A percentile compares a stretch with the other conserved stretches of the same genome.
Evolutionary conservation across 2,329 filamentous ascomycete species (phyloP).

Genomic region (Tolypocladium album): DNA sequence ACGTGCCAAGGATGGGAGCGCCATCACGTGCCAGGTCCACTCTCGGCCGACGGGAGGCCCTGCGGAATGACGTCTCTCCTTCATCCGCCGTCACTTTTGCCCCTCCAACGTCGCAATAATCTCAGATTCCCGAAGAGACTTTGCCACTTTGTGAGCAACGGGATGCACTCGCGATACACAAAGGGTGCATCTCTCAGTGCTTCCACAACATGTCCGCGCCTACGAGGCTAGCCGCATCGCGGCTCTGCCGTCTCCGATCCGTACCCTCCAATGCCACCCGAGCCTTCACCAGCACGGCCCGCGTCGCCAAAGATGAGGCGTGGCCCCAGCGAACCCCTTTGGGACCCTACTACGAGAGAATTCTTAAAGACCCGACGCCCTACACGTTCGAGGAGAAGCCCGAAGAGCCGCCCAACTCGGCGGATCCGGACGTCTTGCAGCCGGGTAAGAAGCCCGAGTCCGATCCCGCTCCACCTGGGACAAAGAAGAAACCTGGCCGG

Average conservation of each 20-base stretch:
- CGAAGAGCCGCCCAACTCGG: slow-evolving; percentile 31
- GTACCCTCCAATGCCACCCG: slow-evolving; percentile 10
- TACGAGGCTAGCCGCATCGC: slow-evolving; percentile 16
- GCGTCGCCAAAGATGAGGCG: slow-evolving; percentile 9
- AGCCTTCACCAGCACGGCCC: slow-evolving; percentile 16
- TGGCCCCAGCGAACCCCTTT: slow-evolving; percentile 34
- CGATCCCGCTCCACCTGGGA: not conserved
- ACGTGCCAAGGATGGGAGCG: not conserved
- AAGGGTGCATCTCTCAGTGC: not conserved
- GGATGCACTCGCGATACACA: not conserved
- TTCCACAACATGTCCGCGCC: slow-evolving; percentile 17
- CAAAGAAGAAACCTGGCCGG: slow-evolving; percentile 17
- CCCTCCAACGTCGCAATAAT: not conserved
- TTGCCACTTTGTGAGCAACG: not conserved
- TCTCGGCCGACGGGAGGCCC: not conserved
- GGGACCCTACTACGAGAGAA: slow-evolving; percentile 48
- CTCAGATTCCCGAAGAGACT: not conserved
- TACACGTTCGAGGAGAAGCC: slow-evolving; percentile 28
- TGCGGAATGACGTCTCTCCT: not conserved
- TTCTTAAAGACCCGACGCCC: slow-evolving; percentile 36
- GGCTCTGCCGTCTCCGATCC: slow-evolving; percentile 17
- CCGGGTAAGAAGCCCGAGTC: slow-evolving; percentile 6
- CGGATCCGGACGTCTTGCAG: slow-evolving; percentile 13
- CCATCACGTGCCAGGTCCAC: not conserved
- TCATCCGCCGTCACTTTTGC: not conserved